phyloP scores from a whole-genome alignment of 2,329 filamentous ascomycete species.

The Chalara sp. region DNA sequence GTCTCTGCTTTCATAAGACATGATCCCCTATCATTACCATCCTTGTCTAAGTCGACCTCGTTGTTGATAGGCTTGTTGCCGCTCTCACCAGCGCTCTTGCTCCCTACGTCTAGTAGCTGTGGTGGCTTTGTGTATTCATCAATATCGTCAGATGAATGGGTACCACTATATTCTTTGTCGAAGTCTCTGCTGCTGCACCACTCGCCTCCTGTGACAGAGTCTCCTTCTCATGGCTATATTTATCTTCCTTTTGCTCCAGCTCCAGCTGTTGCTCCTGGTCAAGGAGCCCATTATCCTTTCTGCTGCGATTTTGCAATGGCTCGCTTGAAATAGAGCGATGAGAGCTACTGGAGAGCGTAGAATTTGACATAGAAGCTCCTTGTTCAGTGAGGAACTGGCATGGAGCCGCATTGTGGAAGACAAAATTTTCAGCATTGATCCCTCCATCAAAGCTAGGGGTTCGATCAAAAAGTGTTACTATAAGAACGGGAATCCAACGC shows the following conservation, averaged over 20 bases:
- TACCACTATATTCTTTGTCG: conserved; percentile 1
- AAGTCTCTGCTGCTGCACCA: conserved; percentile 6
- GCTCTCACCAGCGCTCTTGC: not conserved
- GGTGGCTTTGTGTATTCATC: conserved; percentile 3
- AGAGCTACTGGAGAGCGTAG: no score
- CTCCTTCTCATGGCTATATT: conserved; percentile 2
- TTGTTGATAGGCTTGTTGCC: conserved; percentile 6
- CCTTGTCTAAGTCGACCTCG: not conserved
- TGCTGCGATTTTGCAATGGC: conserved; percentile 12
- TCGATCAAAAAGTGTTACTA: no score
- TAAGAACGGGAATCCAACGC: no score
- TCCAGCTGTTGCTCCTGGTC: conserved; percentile 4
- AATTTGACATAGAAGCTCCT: no score
- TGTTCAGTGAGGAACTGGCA: no score
- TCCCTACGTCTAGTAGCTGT: conserved; percentile 7
- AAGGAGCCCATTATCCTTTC: conserved; percentile 2
- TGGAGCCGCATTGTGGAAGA: no score
- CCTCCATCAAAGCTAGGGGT: no score
- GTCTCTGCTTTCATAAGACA: conserved; percentile 9
- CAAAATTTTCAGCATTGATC: no score
- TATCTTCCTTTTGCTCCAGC: conserved; percentile 7
- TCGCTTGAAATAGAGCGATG: conserved; percentile 6
- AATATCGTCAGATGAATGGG: not conserved
- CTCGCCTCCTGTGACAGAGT: conserved; percentile 5
- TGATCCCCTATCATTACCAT: conserved; percentile 5